Evolutionary conservation across 441 rosid genomes (phyloP).

Genomic region (Manihot esculenta): DNA sequence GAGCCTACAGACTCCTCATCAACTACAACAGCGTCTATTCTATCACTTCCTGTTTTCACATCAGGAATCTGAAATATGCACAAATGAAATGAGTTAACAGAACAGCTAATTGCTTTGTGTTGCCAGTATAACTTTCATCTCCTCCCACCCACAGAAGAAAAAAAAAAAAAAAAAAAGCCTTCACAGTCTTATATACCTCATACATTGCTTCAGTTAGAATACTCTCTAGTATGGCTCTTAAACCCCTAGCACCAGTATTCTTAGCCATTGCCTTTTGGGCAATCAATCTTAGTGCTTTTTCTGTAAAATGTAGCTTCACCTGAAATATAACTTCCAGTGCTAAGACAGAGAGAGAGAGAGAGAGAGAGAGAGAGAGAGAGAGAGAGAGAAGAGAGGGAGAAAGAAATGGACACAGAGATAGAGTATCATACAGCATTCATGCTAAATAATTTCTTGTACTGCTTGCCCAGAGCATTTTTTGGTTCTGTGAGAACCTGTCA

Average conservation of each 20-base stretch:
- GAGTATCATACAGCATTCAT: conserved; percentile 73
- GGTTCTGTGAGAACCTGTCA: conserved; percentile 84
- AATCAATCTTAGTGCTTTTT: conserved; percentile 70
- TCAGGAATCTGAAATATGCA: conserved; percentile 78
- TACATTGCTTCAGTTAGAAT: conserved; percentile 91
- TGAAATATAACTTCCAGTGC: conserved; percentile 31
- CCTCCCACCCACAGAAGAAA: too few species aligned
- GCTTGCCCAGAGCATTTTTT: conserved; percentile 92
- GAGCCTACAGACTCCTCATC: conserved; percentile 78
- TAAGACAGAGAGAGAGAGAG: background rate
- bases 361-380: background rate
- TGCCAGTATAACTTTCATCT: too few species aligned
- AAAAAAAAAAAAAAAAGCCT: background rate
- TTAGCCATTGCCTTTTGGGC: conserved; percentile 83
- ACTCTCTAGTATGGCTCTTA: conserved; percentile 82
- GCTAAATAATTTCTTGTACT: conserved; percentile 86
- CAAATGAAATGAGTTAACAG: conserved; percentile 6
- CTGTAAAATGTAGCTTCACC: conserved; percentile 89
- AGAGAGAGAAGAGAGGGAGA: background rate
- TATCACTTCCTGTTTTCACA: conserved; percentile 50
- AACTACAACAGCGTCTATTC: conserved; percentile 78
- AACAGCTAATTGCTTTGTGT: too few species aligned
- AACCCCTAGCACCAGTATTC: conserved; percentile 95
- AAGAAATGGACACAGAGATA: background rate
- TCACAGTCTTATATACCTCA: conserved; percentile 52